Evolutionary conservation across 2,329 filamentous ascomycete species (phyloP).

Genomic region (Hymenoscyphus infarciens): DNA sequence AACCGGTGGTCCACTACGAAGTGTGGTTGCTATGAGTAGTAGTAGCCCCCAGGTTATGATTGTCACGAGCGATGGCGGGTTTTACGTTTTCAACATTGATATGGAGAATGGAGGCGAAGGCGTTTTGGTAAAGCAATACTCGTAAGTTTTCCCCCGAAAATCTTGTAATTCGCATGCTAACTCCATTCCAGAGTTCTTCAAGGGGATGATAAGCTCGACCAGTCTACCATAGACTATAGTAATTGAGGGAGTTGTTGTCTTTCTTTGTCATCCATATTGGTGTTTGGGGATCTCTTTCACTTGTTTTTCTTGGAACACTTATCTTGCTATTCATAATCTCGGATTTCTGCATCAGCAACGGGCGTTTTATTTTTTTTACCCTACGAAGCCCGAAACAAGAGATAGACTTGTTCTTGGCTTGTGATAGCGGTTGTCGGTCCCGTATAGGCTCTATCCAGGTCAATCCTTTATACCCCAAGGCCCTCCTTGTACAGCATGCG

Average conservation of each 20-base stretch:
- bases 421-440: background rate
- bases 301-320: slow-evolving; percentile 2
- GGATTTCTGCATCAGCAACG: slow-evolving; percentile 6
- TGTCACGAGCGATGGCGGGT: slow-evolving; percentile 90
- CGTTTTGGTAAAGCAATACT: slow-evolving; percentile 84
- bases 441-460: background rate
- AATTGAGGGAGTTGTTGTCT: slow-evolving; percentile 16
- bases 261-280: background rate
- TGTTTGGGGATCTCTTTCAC: slow-evolving; percentile 1
- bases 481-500: background rate
- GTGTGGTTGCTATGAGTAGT: slow-evolving; percentile 96
- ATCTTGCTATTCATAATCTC: background rate
- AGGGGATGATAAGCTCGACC: slow-evolving; percentile 34
- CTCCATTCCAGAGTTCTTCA: slow-evolving; percentile 31
- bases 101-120: slow-evolving; percentile 93
- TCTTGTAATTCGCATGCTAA: slow-evolving; percentile 8
- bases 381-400: background rate
- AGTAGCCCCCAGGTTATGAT: slow-evolving; percentile 97
- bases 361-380: slow-evolving; percentile 8
- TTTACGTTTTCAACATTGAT: slow-evolving; percentile 94
- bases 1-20: slow-evolving; percentile 60
- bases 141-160: slow-evolving; percentile 56
- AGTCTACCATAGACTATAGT: slow-evolving; percentile 31
- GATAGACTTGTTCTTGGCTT: background rate
- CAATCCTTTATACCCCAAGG: background rate